Evolutionary conservation across 257 asterid genomes (phyloP).

Genomic region (Avicennia marina): DNA sequence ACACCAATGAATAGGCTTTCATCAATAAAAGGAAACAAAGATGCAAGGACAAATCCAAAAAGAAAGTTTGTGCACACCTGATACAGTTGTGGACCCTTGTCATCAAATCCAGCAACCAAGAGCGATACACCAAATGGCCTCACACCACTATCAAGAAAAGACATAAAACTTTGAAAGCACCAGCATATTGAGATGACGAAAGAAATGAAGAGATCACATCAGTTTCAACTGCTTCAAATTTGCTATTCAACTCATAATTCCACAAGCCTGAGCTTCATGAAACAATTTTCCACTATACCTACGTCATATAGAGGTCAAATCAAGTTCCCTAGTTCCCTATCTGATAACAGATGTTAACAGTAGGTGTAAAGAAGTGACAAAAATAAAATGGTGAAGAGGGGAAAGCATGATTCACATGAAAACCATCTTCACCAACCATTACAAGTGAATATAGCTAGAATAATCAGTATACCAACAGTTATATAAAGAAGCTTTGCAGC

Average conservation of each 20-base stretch:
- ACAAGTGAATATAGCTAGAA: neutral
- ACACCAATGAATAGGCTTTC: too few relatives aligned
- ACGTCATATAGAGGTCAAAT: neutral
- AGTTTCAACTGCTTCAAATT: neutral
- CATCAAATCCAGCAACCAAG: constrained; percentile 94
- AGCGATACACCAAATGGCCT: constrained; percentile 97
- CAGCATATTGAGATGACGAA: neutral
- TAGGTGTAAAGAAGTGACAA: neutral
- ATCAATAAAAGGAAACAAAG: too few relatives aligned
- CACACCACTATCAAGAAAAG: constrained; percentile 61
- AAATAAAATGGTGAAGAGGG: neutral
- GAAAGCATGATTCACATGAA: neutral
- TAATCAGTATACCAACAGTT: neutral
- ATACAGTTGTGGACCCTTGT: constrained; percentile 97
- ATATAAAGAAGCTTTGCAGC: neutral
- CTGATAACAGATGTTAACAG: neutral
- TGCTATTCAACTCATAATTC: constrained; percentile 10
- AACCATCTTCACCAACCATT: neutral
- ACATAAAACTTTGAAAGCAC: constrained; percentile 12
- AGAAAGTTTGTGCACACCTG: constrained; percentile 59
- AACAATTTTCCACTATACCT: constrained; percentile 1
- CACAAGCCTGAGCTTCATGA: neutral
- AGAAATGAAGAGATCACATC: neutral
- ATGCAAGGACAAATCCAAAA: too few relatives aligned
- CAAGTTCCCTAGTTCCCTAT: neutral